Percentiles rank a stretch among this genome's conserved stretches.
These are phyloP conservation scores for Sporisorium exsertum DNA, from an alignment of 1,284 basidiomycete species.

Conservation along the genomic window DNA sequence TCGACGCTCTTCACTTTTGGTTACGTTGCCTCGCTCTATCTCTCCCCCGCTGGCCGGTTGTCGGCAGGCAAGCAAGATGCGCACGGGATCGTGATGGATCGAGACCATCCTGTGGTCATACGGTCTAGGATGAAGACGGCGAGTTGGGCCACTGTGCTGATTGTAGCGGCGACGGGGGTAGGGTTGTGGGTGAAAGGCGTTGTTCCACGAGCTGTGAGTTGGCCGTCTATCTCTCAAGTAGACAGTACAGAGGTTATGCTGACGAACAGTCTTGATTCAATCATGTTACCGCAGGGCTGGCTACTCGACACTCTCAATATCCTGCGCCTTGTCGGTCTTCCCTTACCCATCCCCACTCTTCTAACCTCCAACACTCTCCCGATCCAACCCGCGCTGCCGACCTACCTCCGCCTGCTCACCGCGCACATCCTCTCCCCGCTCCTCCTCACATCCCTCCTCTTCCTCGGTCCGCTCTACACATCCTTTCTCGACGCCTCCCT, in stretches of 20 bases:
- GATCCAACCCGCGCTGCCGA: conserved; percentile 30
- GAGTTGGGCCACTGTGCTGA: conserved; percentile 23
- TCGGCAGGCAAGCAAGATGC: conserved; percentile 13
- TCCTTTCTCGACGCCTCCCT: conserved; percentile 74
- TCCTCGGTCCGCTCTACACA: conserved; percentile 83
- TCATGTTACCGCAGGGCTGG: conserved; percentile 15
- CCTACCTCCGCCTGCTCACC: conserved; percentile 9
- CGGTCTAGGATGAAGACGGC: conserved; percentile 47
- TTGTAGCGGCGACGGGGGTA: conserved; percentile 22
- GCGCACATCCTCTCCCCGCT: conserved; percentile 18
- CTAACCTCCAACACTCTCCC: conserved; percentile 48
- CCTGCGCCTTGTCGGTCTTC: conserved; percentile 49
- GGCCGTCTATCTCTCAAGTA: not conserved
- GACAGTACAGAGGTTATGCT: not conserved
- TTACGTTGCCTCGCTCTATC: conserved; percentile 72
- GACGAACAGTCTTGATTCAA: not conserved
- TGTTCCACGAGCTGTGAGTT: conserved; percentile 27
- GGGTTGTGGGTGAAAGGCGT: conserved; percentile 22
- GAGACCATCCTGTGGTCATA: conserved; percentile 55
- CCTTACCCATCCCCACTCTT: conserved; percentile 46
- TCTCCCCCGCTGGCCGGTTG: conserved; percentile 64
- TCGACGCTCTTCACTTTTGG: conserved; percentile 68
- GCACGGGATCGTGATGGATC: conserved; percentile 27
- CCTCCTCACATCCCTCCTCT: conserved; percentile 79
- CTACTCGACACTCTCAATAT: conserved; percentile 29